Evolutionary conservation across 2,329 filamentous ascomycete genomes (phyloP).

Genomic region (Alternaria triticimaculans): DNA sequence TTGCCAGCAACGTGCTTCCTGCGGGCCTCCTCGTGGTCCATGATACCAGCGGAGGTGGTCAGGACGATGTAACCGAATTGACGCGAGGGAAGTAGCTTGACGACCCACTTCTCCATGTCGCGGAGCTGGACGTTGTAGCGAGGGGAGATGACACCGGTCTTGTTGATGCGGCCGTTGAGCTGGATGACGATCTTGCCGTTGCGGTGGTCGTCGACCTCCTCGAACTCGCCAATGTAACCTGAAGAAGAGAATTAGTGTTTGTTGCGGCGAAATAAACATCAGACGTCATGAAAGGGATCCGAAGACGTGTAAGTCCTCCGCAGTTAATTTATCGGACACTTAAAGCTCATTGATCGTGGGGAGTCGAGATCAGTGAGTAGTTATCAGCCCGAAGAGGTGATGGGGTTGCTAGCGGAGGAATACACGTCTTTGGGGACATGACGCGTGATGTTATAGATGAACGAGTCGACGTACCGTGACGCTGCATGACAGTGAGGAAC

Average conservation of each 20-base stretch:
- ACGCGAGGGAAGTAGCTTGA: slow-evolving; percentile 98
- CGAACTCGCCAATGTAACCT: slow-evolving; percentile 99
- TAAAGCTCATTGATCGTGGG: slow-evolving; percentile 98
- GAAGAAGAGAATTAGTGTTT: slow-evolving; percentile 64
- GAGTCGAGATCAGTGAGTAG: slow-evolving; percentile 92
- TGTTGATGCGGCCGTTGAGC: slow-evolving; percentile 98
- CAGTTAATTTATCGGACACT: slow-evolving; percentile 94
- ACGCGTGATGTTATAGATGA: slow-evolving; percentile 16
- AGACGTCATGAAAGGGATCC: slow-evolving; percentile 74
- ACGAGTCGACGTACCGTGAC: slow-evolving; percentile 80
- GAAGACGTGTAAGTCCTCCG: slow-evolving; percentile 98
- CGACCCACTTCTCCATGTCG: slow-evolving; percentile 99
- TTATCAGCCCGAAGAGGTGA: slow-evolving; percentile 91
- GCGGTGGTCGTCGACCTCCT: slow-evolving; percentile 99
- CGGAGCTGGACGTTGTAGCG: slow-evolving; percentile 98
- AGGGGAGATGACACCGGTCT: slow-evolving; percentile 98
- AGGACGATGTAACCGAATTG: slow-evolving; percentile 99
- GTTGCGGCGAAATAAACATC: slow-evolving; percentile 96
- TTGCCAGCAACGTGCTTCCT: slow-evolving; percentile 99
- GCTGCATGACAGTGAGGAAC: slow-evolving; percentile 99
- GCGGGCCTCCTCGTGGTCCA: slow-evolving; percentile 99
- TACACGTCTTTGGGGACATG: not conserved
- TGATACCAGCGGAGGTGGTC: slow-evolving; percentile 98
- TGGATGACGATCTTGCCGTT: slow-evolving; percentile 99
- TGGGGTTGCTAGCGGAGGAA: slow-evolving; percentile 10